These are phyloP conservation scores for Rhodosporidiobolus sp. DNA, from an alignment of 768 basidiomycete species.

Conservation along the genomic window DNA sequence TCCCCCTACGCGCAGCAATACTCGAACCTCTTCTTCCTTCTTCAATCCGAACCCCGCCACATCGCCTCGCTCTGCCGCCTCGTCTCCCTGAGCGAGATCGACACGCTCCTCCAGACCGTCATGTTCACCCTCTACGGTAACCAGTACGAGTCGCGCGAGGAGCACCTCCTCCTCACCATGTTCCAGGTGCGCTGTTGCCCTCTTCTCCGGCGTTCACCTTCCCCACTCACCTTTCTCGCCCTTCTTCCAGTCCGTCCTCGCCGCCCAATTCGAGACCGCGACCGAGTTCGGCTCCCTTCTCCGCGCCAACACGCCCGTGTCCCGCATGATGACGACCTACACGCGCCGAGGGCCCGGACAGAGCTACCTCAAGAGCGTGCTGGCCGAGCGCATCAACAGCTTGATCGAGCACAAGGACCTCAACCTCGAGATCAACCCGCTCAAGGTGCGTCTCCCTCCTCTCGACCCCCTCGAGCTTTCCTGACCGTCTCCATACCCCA, in stretches of 20 bases:
- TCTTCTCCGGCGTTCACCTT: neutral
- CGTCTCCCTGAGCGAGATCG: slow-evolving; percentile 93
- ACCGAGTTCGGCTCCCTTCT: slow-evolving; percentile 98
- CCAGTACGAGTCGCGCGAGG: slow-evolving; percentile 97
- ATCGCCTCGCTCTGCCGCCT: slow-evolving; percentile 93
- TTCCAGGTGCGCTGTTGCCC: slow-evolving; percentile 58
- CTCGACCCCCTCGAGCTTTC: neutral
- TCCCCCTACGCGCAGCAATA: slow-evolving; percentile 66
- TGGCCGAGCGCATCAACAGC: slow-evolving; percentile 97
- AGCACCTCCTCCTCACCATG: slow-evolving; percentile 97
- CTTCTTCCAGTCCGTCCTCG: slow-evolving; percentile 74
- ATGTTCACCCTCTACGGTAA: slow-evolving; percentile 99
- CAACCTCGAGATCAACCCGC: slow-evolving; percentile 97
- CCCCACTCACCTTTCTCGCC: neutral
- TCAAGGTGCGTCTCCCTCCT: slow-evolving; percentile 63
- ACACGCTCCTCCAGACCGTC: slow-evolving; percentile 97
- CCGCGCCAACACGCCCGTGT: slow-evolving; percentile 97
- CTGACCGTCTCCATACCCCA: neutral
- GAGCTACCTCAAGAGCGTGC: slow-evolving; percentile 93
- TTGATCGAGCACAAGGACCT: slow-evolving; percentile 99
- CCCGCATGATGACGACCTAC: slow-evolving; percentile 99
- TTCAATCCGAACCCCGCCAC: slow-evolving; percentile 96
- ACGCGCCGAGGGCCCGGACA: slow-evolving; percentile 97
- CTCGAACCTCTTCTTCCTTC: slow-evolving; percentile 96
- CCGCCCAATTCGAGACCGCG: slow-evolving; percentile 98